Evolutionary conservation across 148 eudicot genomes (phyloP).

Genomic region (Spergularia bocconei): DNA sequence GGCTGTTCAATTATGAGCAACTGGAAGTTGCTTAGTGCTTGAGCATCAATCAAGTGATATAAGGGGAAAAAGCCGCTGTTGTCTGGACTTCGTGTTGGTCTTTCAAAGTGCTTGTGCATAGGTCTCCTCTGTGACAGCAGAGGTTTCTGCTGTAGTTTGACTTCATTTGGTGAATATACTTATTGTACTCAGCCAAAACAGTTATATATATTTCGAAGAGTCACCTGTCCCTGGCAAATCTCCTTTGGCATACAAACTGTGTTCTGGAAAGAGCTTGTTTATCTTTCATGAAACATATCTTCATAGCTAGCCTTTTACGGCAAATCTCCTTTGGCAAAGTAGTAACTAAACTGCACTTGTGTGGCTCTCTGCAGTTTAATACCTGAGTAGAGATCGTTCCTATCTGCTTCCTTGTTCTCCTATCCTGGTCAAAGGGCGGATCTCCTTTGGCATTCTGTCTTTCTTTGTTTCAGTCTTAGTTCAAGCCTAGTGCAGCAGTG

Average conservation of each 20-base stretch:
- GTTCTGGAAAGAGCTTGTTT: conserved; percentile 15
- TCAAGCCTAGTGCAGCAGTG: not conserved
- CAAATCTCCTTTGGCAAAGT: conserved; percentile 48
- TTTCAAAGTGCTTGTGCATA: conserved; percentile 19
- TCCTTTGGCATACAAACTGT: conserved; percentile 59
- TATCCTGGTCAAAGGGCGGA: conserved; percentile 15
- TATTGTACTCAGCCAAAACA: conserved; percentile 17
- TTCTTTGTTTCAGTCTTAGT: not conserved
- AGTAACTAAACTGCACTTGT: conserved; percentile 21
- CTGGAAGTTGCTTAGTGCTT: conserved; percentile 20
- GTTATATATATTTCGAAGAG: conserved; percentile 16
- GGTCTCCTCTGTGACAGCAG: conserved; percentile 20
- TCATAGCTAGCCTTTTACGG: conserved; percentile 32
- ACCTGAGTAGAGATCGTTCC: conserved; percentile 14
- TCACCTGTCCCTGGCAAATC: conserved; percentile 55
- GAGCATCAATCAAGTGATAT: conserved; percentile 18
- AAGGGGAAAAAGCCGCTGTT: not conserved
- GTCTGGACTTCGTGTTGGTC: conserved; percentile 10
- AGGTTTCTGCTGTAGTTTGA: conserved; percentile 14
- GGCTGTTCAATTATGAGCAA: conserved; percentile 32
- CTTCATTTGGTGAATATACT: conserved; percentile 35
- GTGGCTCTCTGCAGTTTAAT: conserved; percentile 10
- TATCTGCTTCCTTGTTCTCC: conserved; percentile 19
- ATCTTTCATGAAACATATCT: conserved; percentile 15
- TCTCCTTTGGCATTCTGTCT: conserved; percentile 10